Conservation (phyloP, 768 basidiomycete genomes). For the Hypholoma sublateritium region DNA sequence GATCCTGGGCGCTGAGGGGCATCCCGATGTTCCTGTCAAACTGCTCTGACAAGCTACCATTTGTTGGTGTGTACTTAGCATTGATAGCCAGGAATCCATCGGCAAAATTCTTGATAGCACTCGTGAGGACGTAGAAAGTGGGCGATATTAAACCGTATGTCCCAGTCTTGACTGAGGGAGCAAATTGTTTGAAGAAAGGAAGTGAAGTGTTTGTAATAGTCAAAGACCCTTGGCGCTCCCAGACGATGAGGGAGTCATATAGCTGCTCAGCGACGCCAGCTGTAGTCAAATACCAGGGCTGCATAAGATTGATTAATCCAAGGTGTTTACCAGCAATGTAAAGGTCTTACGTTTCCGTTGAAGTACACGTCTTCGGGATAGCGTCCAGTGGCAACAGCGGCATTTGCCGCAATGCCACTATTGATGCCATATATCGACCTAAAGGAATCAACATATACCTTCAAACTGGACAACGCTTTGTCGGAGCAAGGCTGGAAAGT, state of each 20-base stretch:
- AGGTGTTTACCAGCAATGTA: constrained; percentile 15
- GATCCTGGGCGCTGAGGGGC: constrained; percentile 61
- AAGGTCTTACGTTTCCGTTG: constrained; percentile 59
- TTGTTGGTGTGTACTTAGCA: constrained; percentile 61
- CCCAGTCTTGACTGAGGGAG: constrained; percentile 48
- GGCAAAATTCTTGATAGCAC: constrained; percentile 52
- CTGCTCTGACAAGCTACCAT: constrained; percentile 66
- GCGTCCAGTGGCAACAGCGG: constrained; percentile 72
- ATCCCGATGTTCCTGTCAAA: constrained; percentile 49
- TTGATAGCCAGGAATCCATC: constrained; percentile 64
- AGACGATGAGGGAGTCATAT: constrained; percentile 68
- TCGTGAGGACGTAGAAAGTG: constrained; percentile 49
- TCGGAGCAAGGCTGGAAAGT: constrained; percentile 89
- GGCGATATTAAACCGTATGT: constrained; percentile 48
- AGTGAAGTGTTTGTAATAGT: constrained; percentile 62
- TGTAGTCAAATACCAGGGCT: constrained; percentile 79
- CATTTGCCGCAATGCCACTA: constrained; percentile 47
- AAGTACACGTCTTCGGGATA: constrained; percentile 76
- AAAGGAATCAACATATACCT: constrained; percentile 74
- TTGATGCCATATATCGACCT: constrained; percentile 68
- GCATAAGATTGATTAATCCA: not conserved
- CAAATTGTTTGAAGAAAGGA: constrained; percentile 68
- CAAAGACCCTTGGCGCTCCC: constrained; percentile 52
- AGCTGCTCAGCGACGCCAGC: constrained; percentile 76
- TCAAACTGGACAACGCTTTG: constrained; percentile 71